phyloP scores from a whole-genome alignment of 2,329 filamentous ascomycete species.

The Dactylellina sp. region DNA sequence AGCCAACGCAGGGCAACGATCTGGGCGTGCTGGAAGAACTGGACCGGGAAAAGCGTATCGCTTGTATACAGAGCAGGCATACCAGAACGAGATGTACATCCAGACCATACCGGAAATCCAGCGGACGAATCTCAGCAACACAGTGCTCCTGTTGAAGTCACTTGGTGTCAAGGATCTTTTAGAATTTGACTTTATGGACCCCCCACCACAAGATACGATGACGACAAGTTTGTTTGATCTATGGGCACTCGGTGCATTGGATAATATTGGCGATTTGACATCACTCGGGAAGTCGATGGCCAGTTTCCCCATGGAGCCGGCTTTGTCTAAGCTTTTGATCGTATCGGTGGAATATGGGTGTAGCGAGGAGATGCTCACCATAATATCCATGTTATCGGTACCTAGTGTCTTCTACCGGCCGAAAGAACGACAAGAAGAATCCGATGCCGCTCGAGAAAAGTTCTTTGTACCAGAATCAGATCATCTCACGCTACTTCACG shows the following conservation, averaged over 20 bases:
- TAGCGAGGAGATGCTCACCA: constrained; percentile 97
- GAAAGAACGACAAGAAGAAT: constrained; percentile 95
- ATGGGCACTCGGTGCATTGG: constrained; percentile 92
- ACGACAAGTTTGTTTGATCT: constrained; percentile 97
- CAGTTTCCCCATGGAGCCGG: constrained; percentile 97
- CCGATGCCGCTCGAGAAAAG: constrained; percentile 93
- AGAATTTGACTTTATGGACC: constrained; percentile 99
- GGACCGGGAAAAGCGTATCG: constrained; percentile 96
- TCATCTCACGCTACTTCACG: constrained; percentile 92
- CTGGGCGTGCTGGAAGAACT: constrained; percentile 91
- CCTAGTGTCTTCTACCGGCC: constrained; percentile 97
- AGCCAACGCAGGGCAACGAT: constrained; percentile 92
- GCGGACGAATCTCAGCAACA: constrained; percentile 93
- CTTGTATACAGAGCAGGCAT: constrained; percentile 92
- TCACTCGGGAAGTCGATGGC: constrained; percentile 91
- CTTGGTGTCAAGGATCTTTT: constrained; percentile 92
- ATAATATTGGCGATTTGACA: constrained; percentile 93
- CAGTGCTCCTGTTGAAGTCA: constrained; percentile 91
- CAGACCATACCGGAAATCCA: constrained; percentile 98
- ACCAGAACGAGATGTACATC: constrained; percentile 94
- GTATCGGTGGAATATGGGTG: constrained; percentile 90
- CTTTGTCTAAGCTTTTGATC: constrained; percentile 92
- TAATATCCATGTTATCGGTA: constrained; percentile 97
- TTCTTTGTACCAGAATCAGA: constrained; percentile 99
- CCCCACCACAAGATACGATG: constrained; percentile 96